Percentiles rank a stretch among this genome's conserved stretches.
phyloP scores from a whole-genome alignment of 257 asterid species.

The Nicotiana benthamiana region DNA sequence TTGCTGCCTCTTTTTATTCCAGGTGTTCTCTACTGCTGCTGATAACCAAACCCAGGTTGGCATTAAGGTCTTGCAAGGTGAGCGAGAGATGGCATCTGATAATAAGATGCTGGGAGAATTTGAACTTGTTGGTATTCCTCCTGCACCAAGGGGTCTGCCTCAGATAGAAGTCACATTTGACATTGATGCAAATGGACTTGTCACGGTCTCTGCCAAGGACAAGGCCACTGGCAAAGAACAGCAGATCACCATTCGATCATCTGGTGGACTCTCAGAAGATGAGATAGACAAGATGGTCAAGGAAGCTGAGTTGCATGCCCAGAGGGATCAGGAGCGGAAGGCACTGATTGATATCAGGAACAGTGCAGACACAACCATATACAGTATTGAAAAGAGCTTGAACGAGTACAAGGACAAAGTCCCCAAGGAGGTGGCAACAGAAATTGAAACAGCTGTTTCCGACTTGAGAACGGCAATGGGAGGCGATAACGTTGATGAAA shows the following conservation, averaged over 20 bases:
- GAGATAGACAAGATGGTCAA: conserved; percentile 79
- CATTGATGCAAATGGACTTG: conserved; percentile 81
- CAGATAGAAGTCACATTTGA: conserved; percentile 83
- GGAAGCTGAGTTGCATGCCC: conserved; percentile 71
- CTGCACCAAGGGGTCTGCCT: conserved; percentile 78
- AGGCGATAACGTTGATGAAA: conserved; percentile 39
- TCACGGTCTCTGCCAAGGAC: conserved; percentile 78
- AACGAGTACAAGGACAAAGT: conserved; percentile 61
- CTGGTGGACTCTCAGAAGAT: conserved; percentile 65
- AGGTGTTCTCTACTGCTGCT: conserved; percentile 46
- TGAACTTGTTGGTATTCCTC: conserved; percentile 74
- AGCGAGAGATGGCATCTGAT: conserved; percentile 74
- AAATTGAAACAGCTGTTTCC: conserved; percentile 50
- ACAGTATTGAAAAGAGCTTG: conserved; percentile 64
- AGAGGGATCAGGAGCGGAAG: conserved; percentile 59
- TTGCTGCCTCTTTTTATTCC: neutral
- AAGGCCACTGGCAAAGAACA: conserved; percentile 68
- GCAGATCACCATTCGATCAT: conserved; percentile 70
- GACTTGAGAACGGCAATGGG: conserved; percentile 53
- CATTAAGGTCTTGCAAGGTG: conserved; percentile 55
- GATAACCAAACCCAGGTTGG: conserved; percentile 49
- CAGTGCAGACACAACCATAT: conserved; percentile 58
- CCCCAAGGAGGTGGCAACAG: conserved; percentile 53
- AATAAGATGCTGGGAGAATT: conserved; percentile 77
- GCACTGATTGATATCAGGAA: conserved; percentile 52